Evolutionary conservation across 768 basidiomycete species (phyloP).

Genomic region (Podaxis sp.): DNA sequence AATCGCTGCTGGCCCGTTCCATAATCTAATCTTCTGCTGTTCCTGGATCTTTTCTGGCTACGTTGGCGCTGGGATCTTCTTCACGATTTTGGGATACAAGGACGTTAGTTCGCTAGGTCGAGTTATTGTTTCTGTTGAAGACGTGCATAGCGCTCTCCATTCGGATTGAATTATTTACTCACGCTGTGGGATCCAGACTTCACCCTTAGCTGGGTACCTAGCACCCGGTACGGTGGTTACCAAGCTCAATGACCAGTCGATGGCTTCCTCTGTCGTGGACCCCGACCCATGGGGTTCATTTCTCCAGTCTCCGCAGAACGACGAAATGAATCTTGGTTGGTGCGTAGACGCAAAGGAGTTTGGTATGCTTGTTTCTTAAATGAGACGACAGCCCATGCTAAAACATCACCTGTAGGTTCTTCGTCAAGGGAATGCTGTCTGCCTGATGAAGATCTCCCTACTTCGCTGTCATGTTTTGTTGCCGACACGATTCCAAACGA

Average conservation of each 20-base stretch:
- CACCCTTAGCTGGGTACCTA: conserved; percentile 60
- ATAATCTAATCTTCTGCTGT: conserved; percentile 67
- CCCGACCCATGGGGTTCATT: conserved; percentile 10
- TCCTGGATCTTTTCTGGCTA: conserved; percentile 40
- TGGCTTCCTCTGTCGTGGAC: conserved; percentile 29
- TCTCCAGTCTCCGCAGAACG: conserved; percentile 26
- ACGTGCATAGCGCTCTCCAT: conserved; percentile 38
- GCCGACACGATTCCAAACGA: conserved; percentile 21
- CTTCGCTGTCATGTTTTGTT: conserved; percentile 44
- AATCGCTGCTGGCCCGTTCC: conserved; percentile 72
- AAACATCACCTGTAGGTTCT: neutral
- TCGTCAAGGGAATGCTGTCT: conserved; percentile 21
- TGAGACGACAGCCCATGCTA: neutral
- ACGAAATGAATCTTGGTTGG: conserved; percentile 15
- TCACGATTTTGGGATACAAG: conserved; percentile 45
- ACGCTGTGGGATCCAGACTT: conserved; percentile 43
- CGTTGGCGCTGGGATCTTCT: conserved; percentile 28
- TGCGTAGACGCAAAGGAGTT: conserved; percentile 13
- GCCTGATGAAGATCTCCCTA: conserved; percentile 16
- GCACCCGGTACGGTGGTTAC: conserved; percentile 59
- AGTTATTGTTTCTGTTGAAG: conserved; percentile 53
- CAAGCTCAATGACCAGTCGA: conserved; percentile 58
- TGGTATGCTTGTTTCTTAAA: conserved; percentile 5
- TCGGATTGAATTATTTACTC: neutral
- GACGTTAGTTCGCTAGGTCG: conserved; percentile 53